These are phyloP conservation scores for Hamamelis virginiana DNA, from an alignment of 164 flowering plant genomes.

Conservation along the genomic window DNA sequence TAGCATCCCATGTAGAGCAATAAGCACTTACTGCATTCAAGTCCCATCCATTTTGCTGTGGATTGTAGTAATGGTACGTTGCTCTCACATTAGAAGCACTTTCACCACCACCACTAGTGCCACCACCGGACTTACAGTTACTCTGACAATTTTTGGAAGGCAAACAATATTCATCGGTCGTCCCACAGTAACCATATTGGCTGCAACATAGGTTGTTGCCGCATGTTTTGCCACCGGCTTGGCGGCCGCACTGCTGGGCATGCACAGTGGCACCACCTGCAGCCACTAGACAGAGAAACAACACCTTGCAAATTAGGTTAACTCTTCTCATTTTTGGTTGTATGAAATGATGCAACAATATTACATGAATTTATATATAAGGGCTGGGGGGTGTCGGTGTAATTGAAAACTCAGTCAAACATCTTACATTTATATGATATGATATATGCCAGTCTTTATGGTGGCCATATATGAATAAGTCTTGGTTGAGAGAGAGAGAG, in stretches of 20 bases:
- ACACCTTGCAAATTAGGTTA: conserved; percentile 5
- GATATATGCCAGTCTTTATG: no score
- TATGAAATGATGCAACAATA: no score
- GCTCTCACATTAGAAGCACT: conserved; percentile 43
- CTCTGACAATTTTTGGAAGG: conserved; percentile 42
- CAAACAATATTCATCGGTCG: conserved; percentile 27
- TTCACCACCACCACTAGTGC: conserved; percentile 20
- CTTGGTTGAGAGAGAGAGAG: no score
- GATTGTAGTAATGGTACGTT: conserved; percentile 47
- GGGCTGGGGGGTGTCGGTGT: no score
- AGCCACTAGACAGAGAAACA: conserved; percentile 3
- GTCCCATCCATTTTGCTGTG: conserved; percentile 43
- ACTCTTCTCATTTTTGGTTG: conserved; percentile 1
- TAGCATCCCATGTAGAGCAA: conserved; percentile 54
- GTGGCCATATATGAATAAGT: no score
- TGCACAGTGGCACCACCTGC: conserved; percentile 17
- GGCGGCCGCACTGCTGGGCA: conserved; percentile 40
- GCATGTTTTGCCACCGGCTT: conserved; percentile 44
- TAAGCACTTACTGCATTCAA: conserved; percentile 34
- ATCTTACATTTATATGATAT: no score
- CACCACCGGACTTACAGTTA: conserved; percentile 24
- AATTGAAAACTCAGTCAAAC: no score
- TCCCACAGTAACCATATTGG: conserved; percentile 42
- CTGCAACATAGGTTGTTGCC: conserved; percentile 39
- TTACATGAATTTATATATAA: no score